These are phyloP conservation scores for Suhomyces atakaporum DNA, from an alignment of 1,139 yeast species.

Conservation along the genomic window DNA sequence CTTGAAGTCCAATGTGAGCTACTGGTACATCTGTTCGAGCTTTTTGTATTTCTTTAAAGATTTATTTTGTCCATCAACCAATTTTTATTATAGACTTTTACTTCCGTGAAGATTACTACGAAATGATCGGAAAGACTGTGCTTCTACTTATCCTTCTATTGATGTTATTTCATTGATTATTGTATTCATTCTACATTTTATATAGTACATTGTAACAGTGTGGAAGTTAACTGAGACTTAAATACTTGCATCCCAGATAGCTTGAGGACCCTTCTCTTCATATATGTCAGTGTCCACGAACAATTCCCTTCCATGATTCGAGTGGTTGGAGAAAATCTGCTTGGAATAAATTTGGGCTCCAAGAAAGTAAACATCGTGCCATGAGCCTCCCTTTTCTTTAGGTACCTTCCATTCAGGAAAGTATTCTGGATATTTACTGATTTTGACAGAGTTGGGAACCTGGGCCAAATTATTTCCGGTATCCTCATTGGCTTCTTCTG, in stretches of 20 bases:
- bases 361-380: conserved; percentile 72
- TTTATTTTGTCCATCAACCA: too few relatives aligned
- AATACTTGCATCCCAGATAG: conserved; percentile 53
- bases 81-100: too few relatives aligned
- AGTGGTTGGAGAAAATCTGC: conserved; percentile 69
- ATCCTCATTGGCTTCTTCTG: conserved; percentile 24
- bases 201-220: too few relatives aligned
- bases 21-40: too few relatives aligned
- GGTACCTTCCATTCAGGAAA: conserved; percentile 94
- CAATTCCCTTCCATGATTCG: conserved; percentile 61
- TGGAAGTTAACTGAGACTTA: too few relatives aligned
- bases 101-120: too few relatives aligned
- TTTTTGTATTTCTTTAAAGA: too few relatives aligned
- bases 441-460: conserved; percentile 72
- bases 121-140: too few relatives aligned
- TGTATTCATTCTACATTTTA: too few relatives aligned
- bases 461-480: conserved; percentile 48
- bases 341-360: conserved; percentile 90
- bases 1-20: too few relatives aligned
- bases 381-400: conserved; percentile 55
- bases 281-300: conserved; percentile 74
- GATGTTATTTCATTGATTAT: too few relatives aligned
- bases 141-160: too few relatives aligned
- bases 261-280: conserved; percentile 77
- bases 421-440: conserved; percentile 81